These are phyloP conservation scores for Sporothrix sp. DNA, from an alignment of 2,329 filamentous ascomycete genomes.

Conservation along the genomic window DNA sequence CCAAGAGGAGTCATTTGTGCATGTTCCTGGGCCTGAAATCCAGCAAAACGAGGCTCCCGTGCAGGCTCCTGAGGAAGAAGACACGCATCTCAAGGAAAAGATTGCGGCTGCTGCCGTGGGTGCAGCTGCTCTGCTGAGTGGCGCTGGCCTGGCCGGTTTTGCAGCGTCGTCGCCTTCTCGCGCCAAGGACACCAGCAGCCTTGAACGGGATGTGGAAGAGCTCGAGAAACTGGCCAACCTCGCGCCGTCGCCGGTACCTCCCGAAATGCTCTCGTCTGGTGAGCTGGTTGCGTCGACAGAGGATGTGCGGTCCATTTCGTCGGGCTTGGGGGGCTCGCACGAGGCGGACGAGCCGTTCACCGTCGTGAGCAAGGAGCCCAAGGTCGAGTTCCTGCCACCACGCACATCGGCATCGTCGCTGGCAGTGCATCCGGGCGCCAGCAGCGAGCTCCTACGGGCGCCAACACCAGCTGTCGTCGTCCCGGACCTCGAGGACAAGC, in stretches of 20 bases:
- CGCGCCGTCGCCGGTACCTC: conserved; percentile 5
- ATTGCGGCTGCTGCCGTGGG: conserved; percentile 8
- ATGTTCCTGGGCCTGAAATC: neutral
- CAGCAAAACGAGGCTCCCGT: neutral
- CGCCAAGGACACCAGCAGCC: neutral
- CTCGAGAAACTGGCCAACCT: conserved; percentile 9
- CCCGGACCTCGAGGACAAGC: conserved; percentile 32
- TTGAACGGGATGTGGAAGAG: conserved; percentile 7
- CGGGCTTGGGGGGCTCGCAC: conserved; percentile 7
- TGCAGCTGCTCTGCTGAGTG: conserved; percentile 13
- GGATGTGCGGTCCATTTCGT: conserved; percentile 13
- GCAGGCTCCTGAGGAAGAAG: neutral
- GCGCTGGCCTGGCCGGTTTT: conserved; percentile 4
- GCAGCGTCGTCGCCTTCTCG: neutral
- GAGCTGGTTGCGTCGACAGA: conserved; percentile 9
- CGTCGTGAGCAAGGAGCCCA: neutral
- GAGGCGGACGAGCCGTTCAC: conserved; percentile 13
- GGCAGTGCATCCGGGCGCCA: conserved; percentile 19
- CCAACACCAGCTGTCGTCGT: conserved; percentile 39
- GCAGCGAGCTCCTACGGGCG: conserved; percentile 27
- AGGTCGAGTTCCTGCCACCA: conserved; percentile 10
- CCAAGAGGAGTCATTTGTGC: neutral
- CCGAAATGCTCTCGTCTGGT: conserved; percentile 6
- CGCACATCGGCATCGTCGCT: conserved; percentile 6
- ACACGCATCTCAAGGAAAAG: conserved; percentile 1